These are phyloP conservation scores for Aspergillus unguis DNA, from an alignment of 2,329 filamentous ascomycete species.

Conservation along the genomic window DNA sequence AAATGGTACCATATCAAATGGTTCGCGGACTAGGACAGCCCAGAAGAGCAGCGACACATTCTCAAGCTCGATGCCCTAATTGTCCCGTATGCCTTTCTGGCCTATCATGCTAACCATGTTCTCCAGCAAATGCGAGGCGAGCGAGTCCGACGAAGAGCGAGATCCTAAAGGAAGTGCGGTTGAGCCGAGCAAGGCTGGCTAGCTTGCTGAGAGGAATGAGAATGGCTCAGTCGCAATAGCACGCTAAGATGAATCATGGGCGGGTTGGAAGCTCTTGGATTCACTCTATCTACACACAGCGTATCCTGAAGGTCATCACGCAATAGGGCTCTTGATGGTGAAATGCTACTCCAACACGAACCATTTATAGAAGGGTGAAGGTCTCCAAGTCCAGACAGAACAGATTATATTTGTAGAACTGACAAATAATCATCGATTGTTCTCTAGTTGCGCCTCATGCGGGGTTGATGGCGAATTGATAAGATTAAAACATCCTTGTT, in stretches of 20 bases:
- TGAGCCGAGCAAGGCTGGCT: background rate
- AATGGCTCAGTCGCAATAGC: background rate
- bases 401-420: background rate
- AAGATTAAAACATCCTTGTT: slow-evolving; percentile 1
- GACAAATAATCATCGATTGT: slow-evolving; percentile 1
- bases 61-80: slow-evolving; percentile 56
- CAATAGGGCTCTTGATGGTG: slow-evolving; percentile 11
- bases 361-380: too few species aligned
- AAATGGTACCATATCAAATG: slow-evolving; percentile 38
- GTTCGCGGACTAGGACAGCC: slow-evolving; percentile 50
- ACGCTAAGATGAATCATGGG: slow-evolving; percentile 1
- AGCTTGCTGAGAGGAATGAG: background rate
- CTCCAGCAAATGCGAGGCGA: slow-evolving; percentile 3
- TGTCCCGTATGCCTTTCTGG: slow-evolving; percentile 55
- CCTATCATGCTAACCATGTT: slow-evolving; percentile 57
- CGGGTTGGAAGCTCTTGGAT: too few species aligned
- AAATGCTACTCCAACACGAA: slow-evolving; percentile 1
- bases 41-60: slow-evolving; percentile 52
- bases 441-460: slow-evolving; percentile 14
- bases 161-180: slow-evolving; percentile 6
- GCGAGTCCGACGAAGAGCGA: slow-evolving; percentile 5
- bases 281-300: too few species aligned
- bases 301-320: slow-evolving; percentile 5
- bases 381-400: background rate
- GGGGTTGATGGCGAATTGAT: slow-evolving; percentile 23